Evolutionary conservation across 192 early-diverging fungal genomes (phyloP).

Genomic region (Coemansia furcata): DNA sequence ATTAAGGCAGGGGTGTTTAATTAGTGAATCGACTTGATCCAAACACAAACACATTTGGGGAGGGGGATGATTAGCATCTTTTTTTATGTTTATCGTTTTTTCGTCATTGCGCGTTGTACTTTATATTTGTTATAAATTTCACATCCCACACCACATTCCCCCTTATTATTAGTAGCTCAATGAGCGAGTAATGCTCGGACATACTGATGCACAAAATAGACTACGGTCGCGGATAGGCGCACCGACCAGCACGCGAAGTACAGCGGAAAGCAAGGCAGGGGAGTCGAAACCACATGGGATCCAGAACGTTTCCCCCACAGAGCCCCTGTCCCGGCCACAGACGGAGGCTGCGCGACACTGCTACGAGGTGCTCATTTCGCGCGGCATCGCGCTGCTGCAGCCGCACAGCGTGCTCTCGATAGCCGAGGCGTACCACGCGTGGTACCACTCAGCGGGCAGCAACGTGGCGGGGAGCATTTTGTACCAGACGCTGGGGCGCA

Average conservation of each 20-base stretch:
- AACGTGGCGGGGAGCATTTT: constrained; percentile 38
- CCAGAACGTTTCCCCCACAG: not conserved
- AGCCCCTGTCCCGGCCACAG: constrained; percentile 19
- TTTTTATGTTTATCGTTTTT: too few relatives aligned
- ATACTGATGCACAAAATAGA: constrained; percentile 22
- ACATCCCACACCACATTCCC: not conserved
- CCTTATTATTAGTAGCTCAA: not conserved
- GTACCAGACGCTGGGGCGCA: constrained; percentile 27
- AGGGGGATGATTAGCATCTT: too few relatives aligned
- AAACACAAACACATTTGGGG: too few relatives aligned
- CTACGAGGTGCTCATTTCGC: constrained; percentile 45
- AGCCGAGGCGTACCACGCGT: constrained; percentile 48
- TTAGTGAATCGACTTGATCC: too few relatives aligned
- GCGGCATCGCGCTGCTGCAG: constrained; percentile 39
- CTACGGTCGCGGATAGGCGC: not conserved
- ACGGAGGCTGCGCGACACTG: constrained; percentile 26
- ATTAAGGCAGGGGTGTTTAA: too few relatives aligned
- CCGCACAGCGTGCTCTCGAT: constrained; percentile 40
- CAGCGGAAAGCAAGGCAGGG: not conserved
- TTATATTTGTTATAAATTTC: too few relatives aligned
- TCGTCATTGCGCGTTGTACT: too few relatives aligned
- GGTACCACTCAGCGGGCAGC: constrained; percentile 29
- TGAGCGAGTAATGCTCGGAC: constrained; percentile 16
- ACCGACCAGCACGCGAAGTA: constrained; percentile 4
- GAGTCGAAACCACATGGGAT: not conserved